phyloP scores from a whole-genome alignment of 1,284 basidiomycete genomes.

The Termitomyces sp. region DNA sequence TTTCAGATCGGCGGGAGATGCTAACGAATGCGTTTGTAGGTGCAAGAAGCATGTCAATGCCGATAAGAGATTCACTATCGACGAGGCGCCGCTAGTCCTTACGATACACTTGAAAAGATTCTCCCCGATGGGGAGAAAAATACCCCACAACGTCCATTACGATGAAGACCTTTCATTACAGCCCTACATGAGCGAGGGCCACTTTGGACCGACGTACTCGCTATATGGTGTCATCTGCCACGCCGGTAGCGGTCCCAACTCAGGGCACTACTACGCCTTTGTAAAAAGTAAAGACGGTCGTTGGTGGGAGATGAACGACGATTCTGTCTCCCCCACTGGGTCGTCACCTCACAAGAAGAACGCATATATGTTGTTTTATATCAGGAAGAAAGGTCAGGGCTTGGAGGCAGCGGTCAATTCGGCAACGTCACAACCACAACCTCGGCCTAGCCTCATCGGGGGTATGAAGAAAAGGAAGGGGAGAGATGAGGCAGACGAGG shows the following conservation, averaged over 20 bases:
- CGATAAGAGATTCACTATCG: conserved; percentile 84
- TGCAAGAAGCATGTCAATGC: conserved; percentile 88
- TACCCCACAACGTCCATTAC: conserved; percentile 75
- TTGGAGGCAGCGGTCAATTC: conserved; percentile 55
- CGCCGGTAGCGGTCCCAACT: conserved; percentile 88
- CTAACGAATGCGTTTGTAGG: conserved; percentile 33
- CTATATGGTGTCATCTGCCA: conserved; percentile 94
- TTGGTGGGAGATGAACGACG: conserved; percentile 97
- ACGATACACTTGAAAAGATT: conserved; percentile 98
- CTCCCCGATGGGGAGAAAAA: conserved; percentile 84
- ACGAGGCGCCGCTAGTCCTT: conserved; percentile 85
- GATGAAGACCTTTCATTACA: conserved; percentile 75
- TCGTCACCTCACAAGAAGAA: conserved; percentile 64
- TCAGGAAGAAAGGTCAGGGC: conserved; percentile 70
- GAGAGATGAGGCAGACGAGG: conserved; percentile 38
- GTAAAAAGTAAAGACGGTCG: conserved; percentile 68
- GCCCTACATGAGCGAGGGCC: conserved; percentile 79
- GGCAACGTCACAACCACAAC: conserved; percentile 16
- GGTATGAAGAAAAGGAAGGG: conserved; percentile 63
- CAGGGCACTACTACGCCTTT: conserved; percentile 93
- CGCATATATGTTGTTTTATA: conserved; percentile 94
- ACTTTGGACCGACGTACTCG: conserved; percentile 75
- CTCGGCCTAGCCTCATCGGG: conserved; percentile 37
- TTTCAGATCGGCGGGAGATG: background rate
- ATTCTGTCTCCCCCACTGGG: conserved; percentile 50